Evolutionary conservation across 441 rosid species (phyloP), one percentile per base, ranked within the genome.

Genomic region (Gossypium laxum): DNA sequence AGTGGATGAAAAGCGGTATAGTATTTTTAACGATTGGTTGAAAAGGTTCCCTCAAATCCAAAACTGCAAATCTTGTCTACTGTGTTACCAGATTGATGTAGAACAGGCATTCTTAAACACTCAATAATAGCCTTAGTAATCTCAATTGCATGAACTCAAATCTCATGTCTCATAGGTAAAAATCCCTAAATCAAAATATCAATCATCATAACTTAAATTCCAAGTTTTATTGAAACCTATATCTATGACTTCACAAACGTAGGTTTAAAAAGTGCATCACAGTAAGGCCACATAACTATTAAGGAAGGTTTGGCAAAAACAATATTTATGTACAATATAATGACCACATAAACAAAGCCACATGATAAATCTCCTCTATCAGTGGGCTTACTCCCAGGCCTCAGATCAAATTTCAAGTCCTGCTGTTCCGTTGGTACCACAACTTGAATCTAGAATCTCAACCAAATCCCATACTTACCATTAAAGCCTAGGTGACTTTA

Each of bases 81-180:
- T 38, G 41, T 38, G 51, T 10, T 18, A 10, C 15, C 15, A 38
- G 28, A 62, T 38, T 62, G 51, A 17, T 62, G 67, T 32, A 2
- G 47, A 30, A 32, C 45, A 7, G 12, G 66, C 11, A 15, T 15
- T 32, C 66, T 32, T 17, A 17, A 60, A 15, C 47, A 32, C 66
- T 32, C 66, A 8, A 17, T 22, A 26, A 58, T 63, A 41, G 68
- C 14, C 26, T 10, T 18, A 62, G 34, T 8, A 6, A 41, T 63
- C 28, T 63, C 68, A 38, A 18, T 62, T 41, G 51, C 68, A 10
- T 41, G 67, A 62, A 62, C 26, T 62, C 10, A 62, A 19, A 62
- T 57, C 34, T 57, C 17, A 12, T 38, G 21, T 34, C n/a, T 34
- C 22, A 62, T 34, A 62, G 19, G 41, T 17, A 14, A 24, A 26